Evolutionary conservation across 2,329 filamentous ascomycete species (phyloP).

Genomic region (Monosporascus ibericus): DNA sequence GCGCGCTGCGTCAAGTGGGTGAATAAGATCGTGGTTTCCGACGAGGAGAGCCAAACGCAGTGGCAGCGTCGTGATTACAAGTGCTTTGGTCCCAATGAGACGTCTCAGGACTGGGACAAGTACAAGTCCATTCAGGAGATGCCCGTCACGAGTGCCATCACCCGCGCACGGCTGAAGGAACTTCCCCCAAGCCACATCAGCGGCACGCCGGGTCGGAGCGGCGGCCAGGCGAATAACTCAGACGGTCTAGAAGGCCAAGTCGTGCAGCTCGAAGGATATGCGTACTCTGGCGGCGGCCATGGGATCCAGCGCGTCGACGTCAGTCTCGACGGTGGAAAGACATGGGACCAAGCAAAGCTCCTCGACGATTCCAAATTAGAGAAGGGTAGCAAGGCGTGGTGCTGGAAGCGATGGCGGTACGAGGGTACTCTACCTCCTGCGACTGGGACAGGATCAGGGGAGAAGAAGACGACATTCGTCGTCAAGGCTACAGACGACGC

Average conservation of each 20-base stretch:
- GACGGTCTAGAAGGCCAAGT: constrained; percentile 3
- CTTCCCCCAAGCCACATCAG: constrained; percentile 4
- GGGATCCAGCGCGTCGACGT: constrained; percentile 63
- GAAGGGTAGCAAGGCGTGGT: constrained; percentile 46
- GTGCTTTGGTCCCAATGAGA: constrained; percentile 59
- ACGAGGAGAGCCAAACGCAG: constrained; percentile 59
- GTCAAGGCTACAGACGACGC: constrained; percentile 62
- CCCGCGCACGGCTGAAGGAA: constrained; percentile 26
- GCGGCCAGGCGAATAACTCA: constrained; percentile 1
- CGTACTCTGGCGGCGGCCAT: constrained; percentile 61
- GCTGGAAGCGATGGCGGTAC: constrained; percentile 60
- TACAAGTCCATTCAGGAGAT: constrained; percentile 62
- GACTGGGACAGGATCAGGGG: constrained; percentile 15
- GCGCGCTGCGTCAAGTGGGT: constrained; percentile 67
- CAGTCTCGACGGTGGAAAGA: constrained; percentile 55
- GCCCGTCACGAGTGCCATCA: constrained; percentile 63
- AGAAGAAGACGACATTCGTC: constrained; percentile 45
- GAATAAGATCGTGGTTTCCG: constrained; percentile 55
- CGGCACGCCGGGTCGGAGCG: background rate
- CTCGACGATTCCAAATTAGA: constrained; percentile 38
- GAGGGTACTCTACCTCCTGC: constrained; percentile 37
- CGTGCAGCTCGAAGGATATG: constrained; percentile 51
- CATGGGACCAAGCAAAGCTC: constrained; percentile 58
- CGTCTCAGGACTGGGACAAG: constrained; percentile 54
- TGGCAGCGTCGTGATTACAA: constrained; percentile 67